Evolutionary conservation across 106 monocot species (phyloP).

Genomic region (Acorus calamus): DNA sequence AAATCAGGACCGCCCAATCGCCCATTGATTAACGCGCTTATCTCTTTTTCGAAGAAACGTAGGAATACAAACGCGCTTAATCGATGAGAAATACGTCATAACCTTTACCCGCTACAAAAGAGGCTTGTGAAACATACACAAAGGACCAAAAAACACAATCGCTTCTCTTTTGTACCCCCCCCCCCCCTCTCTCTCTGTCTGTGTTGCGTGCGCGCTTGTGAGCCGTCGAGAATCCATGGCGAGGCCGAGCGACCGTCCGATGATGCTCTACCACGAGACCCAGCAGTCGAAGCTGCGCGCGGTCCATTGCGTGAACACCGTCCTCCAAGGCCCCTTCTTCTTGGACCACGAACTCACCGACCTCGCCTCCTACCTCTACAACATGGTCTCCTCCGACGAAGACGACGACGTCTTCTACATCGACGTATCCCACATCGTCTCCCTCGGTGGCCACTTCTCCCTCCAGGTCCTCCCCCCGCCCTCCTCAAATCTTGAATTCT

Average conservation of each 20-base stretch:
- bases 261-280: conserved; percentile 85
- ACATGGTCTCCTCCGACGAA: conserved; percentile 33
- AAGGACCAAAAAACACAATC: no score
- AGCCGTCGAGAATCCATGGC: conserved; percentile 8
- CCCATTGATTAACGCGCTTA: no score
- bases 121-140: no score
- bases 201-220: no score
- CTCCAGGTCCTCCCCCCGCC: conserved; percentile 53
- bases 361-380: conserved; percentile 81
- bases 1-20: no score
- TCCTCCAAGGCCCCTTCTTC: conserved; percentile 90
- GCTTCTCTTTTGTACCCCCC: no score
- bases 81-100: no score
- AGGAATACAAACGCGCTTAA: no score
- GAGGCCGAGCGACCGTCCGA: conserved; percentile 57
- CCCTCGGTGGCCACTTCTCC: conserved; percentile 84
- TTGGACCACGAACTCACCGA: conserved; percentile 80
- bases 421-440: conserved; percentile 81
- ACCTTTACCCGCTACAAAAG: no score
- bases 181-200: no score
- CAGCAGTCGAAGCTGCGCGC: conserved; percentile 93
- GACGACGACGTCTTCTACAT: neutral
- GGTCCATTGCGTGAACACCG: conserved; percentile 92
- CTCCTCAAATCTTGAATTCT: neutral
- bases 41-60: no score